Evolutionary conservation across 192 early-diverging fungal genomes (phyloP).

Genomic region (Anaeromyces robustus): DNA sequence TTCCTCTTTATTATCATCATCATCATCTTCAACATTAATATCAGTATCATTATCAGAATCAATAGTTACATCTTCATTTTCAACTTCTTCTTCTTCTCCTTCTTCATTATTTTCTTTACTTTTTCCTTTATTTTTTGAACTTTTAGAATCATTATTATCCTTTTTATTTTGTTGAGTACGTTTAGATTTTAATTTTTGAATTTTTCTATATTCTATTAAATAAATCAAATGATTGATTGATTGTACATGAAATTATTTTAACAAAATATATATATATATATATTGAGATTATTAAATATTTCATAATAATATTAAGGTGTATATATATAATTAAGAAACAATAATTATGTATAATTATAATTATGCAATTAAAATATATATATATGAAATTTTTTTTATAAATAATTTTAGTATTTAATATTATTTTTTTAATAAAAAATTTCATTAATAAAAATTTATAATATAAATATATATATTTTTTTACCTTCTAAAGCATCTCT

Average conservation of each 20-base stretch:
- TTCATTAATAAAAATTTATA: no score
- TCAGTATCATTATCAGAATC: not conserved
- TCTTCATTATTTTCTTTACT: not conserved
- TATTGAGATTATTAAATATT: no score
- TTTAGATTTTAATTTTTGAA: not conserved
- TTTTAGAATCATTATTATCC: not conserved
- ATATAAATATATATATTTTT: not conserved
- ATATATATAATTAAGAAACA: no score
- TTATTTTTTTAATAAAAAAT: no score
- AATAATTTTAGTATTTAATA: no score
- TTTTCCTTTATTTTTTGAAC: not conserved
- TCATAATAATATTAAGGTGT: no score
- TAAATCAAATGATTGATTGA: no score
- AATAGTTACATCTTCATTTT: not conserved
- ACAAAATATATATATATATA: no score
- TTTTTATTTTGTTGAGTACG: not conserved
- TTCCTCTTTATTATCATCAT: not conserved
- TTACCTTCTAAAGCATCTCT: not conserved
- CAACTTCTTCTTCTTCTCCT: not conserved
- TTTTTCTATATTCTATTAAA: not conserved
- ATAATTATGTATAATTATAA: no score
- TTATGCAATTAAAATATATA: no score
- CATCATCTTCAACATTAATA: not conserved
- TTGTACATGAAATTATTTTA: no score
- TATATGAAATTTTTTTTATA: no score